Evolutionary conservation across 2,329 filamentous ascomycete genomes (phyloP).

Genomic region (Cladosporium sp.): DNA sequence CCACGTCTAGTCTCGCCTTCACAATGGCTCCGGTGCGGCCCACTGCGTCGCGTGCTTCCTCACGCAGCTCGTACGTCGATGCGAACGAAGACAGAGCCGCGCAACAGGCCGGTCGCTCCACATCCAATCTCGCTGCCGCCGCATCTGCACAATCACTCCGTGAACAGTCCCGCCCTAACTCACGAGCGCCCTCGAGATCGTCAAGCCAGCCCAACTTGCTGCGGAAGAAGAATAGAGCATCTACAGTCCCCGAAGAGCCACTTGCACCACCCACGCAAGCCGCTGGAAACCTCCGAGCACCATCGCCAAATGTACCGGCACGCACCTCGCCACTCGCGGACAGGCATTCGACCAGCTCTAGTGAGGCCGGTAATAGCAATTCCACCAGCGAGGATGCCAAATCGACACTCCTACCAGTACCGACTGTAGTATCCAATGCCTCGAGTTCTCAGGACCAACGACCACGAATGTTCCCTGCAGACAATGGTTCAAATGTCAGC

Average conservation of each 20-base stretch:
- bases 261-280: neutral
- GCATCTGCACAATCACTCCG: slow-evolving; percentile 31
- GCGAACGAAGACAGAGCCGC: slow-evolving; percentile 17
- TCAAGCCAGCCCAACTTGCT: slow-evolving; percentile 15
- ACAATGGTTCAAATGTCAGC: slow-evolving; percentile 23
- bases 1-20: neutral
- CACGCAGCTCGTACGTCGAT: slow-evolving; percentile 18
- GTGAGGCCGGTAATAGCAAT: slow-evolving; percentile 6
- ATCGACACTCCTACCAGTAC: neutral
- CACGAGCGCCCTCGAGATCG: slow-evolving; percentile 12
- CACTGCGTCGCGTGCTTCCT: slow-evolving; percentile 9
- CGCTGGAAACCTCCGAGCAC: neutral
- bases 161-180: slow-evolving; percentile 20
- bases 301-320: slow-evolving; percentile 6
- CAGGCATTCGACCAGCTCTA: slow-evolving; percentile 12
- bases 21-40: slow-evolving; percentile 9
- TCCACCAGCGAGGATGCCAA: neutral
- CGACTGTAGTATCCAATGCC: slow-evolving; percentile 6
- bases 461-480: slow-evolving; percentile 15
- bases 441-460: slow-evolving; percentile 8
- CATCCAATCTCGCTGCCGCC: slow-evolving; percentile 27
- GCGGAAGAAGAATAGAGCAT: slow-evolving; percentile 14
- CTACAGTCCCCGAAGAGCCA: slow-evolving; percentile 2
- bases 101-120: slow-evolving; percentile 30
- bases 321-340: slow-evolving; percentile 5